These are phyloP conservation scores for Candida khao-thaluensis DNA, from an alignment of 805 yeast genomes.

Conservation along the genomic window DNA sequence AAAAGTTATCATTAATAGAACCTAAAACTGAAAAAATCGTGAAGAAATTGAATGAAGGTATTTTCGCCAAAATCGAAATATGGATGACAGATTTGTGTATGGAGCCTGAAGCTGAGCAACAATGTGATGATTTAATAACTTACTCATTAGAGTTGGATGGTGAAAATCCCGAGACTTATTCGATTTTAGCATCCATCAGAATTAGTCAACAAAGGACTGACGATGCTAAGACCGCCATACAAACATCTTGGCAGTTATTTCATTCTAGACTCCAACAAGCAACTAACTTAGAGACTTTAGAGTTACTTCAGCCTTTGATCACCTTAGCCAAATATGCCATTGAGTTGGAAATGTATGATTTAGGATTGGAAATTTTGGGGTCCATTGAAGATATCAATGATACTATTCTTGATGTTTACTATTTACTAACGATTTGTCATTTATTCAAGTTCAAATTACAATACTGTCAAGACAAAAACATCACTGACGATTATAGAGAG, in stretches of 20 bases:
- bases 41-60: constrained; percentile 69
- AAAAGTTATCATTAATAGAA: constrained; percentile 33
- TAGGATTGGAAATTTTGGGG: constrained; percentile 62
- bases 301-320: constrained; percentile 68
- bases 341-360: constrained; percentile 72
- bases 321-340: constrained; percentile 72
- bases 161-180: constrained; percentile 75
- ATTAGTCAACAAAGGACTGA: constrained; percentile 77
- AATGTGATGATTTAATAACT: constrained; percentile 71
- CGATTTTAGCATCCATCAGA: constrained; percentile 79
- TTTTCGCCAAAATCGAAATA: constrained; percentile 83
- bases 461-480: constrained; percentile 32
- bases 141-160: constrained; percentile 62
- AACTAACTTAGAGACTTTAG: constrained; percentile 50
- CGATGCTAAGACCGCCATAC: constrained; percentile 71
- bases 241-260: constrained; percentile 71
- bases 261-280: constrained; percentile 40
- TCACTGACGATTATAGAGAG: constrained; percentile 42
- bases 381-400: constrained; percentile 79
- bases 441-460: constrained; percentile 40
- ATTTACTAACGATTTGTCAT: constrained; percentile 78
- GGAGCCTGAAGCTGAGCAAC: constrained; percentile 82
- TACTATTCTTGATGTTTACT: constrained; percentile 75
- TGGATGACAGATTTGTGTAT: constrained; percentile 98
- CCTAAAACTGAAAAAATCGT: constrained; percentile 22